These are phyloP conservation scores for Lepidium africanum DNA, from an alignment of 345 rosid species.

Conservation along the genomic window DNA sequence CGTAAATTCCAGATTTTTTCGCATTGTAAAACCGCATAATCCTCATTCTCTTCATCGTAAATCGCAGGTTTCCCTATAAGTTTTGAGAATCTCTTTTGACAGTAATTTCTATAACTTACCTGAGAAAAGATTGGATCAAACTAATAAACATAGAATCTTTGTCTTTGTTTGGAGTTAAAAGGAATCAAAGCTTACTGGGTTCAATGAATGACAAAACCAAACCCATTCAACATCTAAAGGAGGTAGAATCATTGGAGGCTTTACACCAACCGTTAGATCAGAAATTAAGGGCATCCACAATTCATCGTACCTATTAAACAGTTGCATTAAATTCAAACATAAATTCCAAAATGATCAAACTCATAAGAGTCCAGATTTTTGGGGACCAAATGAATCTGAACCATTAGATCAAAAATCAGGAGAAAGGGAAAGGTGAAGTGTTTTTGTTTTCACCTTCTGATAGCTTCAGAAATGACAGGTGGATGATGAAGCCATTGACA, in stretches of 20 bases:
- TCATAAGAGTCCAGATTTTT: not conserved
- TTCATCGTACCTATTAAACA: constrained; percentile 60
- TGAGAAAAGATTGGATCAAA: constrained; percentile 3
- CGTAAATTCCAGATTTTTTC: constrained; percentile 47
- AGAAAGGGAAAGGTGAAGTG: not conserved
- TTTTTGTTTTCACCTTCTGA: constrained; percentile 46
- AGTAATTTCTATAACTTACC: constrained; percentile 62
- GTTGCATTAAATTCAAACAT: not conserved
- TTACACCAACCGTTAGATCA: constrained; percentile 57
- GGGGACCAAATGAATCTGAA: not conserved
- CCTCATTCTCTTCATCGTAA: constrained; percentile 65
- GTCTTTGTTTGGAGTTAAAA: not conserved
- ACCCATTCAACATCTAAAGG: constrained; percentile 96
- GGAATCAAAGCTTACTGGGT: constrained; percentile 46
- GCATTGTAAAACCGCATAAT: constrained; percentile 70
- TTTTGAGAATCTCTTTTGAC: constrained; percentile 67
- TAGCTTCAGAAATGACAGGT: constrained; percentile 47
- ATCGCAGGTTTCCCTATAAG: constrained; percentile 71
- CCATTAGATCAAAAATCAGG: constrained; percentile 3
- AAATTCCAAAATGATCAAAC: not conserved
- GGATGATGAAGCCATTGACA: constrained; percentile 67
- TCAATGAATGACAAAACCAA: constrained; percentile 90
- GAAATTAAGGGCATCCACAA: constrained; percentile 93
- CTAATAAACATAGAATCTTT: not conserved
- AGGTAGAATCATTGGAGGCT: constrained; percentile 67